Base-by-base conservation (phyloP, 441 rosid species). In the Rhodomyrtus psidioides region DNA sequence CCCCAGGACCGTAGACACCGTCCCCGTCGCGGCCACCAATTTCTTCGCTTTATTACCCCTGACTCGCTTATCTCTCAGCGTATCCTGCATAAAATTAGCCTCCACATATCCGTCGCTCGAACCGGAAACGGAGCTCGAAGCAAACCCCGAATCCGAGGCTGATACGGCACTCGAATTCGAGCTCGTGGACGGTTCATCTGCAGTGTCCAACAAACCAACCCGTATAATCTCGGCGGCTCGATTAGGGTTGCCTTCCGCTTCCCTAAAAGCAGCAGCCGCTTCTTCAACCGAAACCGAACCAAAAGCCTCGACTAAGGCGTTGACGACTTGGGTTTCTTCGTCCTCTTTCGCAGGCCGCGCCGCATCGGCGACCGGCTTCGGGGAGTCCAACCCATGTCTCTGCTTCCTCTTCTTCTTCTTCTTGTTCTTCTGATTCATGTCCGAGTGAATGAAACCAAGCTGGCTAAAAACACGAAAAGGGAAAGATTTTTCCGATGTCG, bases 1-100 rank as follows among this genome's bases (percentile, higher is more conserved):
- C 15, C 95, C 97, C 75, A 96, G 83, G 88, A 97, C 88, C 12
- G 96, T 91, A 24, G 98, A 94, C 58, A 96, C 97, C 87, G 93
- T 97, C 82, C 99, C 98, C 53, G 97, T 92, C 2, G 90, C 91
- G 6, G 98, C 99, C 86, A 95, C 89, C 86, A 87, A 92, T 83
- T 89, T 92, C 92, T 91, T 95, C 91, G 91, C 91, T 88, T 93
- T 93, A 57, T 60, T 87, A 82, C 91, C 87, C 60, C 88, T 88
- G 26, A 88, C 84, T 56, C 90, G 84, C 75, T 89, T 91, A 51
- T 83, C 88, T 26, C 53, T 85, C 83, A 53, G 59, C 88, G 88
- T 39, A 55, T 91, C 84, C 86, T 84, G 89, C 60, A 87, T 44
- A 53, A 84, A 87, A 58, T 83, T 86, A 62, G 86, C 87, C 89